Conservation (phyloP, 176 grass and related monocot species). For the Bromus sterilis region DNA sequence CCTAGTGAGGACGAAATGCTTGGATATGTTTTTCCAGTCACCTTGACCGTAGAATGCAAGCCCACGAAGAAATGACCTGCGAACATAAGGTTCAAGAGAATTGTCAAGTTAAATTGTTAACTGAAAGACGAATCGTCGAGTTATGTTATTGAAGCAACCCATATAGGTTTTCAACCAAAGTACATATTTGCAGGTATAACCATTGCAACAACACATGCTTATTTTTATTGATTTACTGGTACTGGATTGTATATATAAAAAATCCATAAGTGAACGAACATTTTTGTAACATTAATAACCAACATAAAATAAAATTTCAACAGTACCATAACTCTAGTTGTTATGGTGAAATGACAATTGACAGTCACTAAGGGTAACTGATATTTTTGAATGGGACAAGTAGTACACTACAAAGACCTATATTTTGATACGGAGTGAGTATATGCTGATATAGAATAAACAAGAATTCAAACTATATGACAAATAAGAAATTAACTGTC, state of each 20-base stretch:
- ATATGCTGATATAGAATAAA: not conserved
- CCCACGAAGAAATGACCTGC: not conserved
- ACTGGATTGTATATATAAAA: not conserved
- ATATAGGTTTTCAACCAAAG: not conserved
- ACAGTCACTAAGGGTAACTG: not conserved
- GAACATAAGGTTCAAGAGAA: not conserved
- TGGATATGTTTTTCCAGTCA: conserved; percentile 14
- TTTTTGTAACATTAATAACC: not conserved
- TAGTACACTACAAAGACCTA: no score
- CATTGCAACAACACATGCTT: not conserved
- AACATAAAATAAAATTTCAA: not conserved
- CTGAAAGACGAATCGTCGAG: not conserved
- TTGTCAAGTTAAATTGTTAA: not conserved
- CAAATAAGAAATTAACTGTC: not conserved
- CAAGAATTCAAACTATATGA: not conserved
- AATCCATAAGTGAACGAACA: not conserved
- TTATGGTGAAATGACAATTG: not conserved
- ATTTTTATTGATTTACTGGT: not conserved
- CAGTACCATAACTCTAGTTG: not conserved
- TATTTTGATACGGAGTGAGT: not conserved
- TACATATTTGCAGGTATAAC: not conserved
- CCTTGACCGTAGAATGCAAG: not conserved
- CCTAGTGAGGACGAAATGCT: not conserved
- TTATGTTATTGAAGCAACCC: not conserved
- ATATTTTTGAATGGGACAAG: not conserved